Percentiles rank a stretch among this genome's conserved stretches.
Conservation (phyloP, 2,329 filamentous ascomycete genomes). For the Alternaria hordeiaustralica region DNA sequence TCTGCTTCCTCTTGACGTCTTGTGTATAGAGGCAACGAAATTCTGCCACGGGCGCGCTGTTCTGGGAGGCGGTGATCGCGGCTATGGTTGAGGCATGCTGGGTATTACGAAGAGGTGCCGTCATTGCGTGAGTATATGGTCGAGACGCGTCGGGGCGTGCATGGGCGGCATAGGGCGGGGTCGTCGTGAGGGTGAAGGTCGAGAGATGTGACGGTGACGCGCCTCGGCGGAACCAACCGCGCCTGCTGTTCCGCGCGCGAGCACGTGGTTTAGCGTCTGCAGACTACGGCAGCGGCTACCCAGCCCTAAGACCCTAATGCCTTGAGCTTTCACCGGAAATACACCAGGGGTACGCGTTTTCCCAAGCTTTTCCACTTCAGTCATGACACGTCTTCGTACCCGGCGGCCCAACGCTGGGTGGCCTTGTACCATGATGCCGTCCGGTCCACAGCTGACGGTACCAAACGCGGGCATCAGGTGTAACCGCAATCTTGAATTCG, state of each 20-base stretch:
- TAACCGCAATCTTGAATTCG: not conserved
- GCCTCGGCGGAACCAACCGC: constrained; percentile 2
- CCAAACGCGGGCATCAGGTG: not conserved
- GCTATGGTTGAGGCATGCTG: constrained; percentile 23
- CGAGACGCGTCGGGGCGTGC: constrained; percentile 15
- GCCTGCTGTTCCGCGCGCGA: constrained; percentile 10
- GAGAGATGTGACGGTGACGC: constrained; percentile 16
- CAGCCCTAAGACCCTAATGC: not conserved
- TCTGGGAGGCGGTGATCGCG: constrained; percentile 60
- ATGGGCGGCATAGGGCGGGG: constrained; percentile 11
- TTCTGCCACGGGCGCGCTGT: constrained; percentile 77
- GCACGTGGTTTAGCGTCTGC: constrained; percentile 18
- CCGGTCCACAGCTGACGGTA: constrained; percentile 20
- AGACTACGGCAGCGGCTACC: not conserved
- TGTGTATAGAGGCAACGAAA: constrained; percentile 87
- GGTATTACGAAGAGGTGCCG: constrained; percentile 31
- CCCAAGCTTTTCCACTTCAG: constrained; percentile 6
- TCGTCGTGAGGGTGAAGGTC: constrained; percentile 2
- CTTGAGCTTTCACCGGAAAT: constrained; percentile 6
- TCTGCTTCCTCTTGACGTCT: constrained; percentile 84
- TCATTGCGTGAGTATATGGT: constrained; percentile 26
- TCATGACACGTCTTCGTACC: constrained; percentile 13
- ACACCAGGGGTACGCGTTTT: constrained; percentile 1
- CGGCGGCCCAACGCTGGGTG: constrained; percentile 3
- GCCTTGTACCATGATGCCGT: constrained; percentile 6